Conservation (phyloP, 2,329 filamentous ascomycete species). For the Fusarium sterilihyphosum region DNA sequence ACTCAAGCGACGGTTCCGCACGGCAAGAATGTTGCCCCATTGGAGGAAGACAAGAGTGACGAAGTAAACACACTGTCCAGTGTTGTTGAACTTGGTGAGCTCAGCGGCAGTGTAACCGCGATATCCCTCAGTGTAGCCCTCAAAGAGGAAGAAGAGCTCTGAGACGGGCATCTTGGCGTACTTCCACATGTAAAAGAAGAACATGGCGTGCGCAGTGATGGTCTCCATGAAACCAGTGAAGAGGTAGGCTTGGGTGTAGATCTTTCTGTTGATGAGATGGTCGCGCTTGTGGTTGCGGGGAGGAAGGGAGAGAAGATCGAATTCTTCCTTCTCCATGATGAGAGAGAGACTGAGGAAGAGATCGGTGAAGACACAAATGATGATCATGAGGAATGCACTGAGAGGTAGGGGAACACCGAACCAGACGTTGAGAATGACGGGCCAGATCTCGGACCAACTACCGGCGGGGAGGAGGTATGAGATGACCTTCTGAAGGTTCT, state of each 20-base stretch:
- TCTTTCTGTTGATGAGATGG: conserved; percentile 62
- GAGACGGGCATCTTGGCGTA: conserved; percentile 58
- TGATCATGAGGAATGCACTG: conserved; percentile 66
- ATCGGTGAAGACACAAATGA: conserved; percentile 66
- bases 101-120: conserved; percentile 58
- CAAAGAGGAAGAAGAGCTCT: conserved; percentile 61
- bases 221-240: conserved; percentile 64
- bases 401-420: conserved; percentile 63
- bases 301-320: conserved; percentile 60
- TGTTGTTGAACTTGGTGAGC: conserved; percentile 59
- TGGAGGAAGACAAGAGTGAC: conserved; percentile 64
- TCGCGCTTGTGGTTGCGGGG: conserved; percentile 61
- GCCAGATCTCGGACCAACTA: conserved; percentile 67
- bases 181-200: conserved; percentile 62
- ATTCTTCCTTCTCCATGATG: conserved; percentile 66
- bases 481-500: conserved; percentile 55
- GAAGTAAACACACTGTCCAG: conserved; percentile 64
- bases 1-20: conserved; percentile 62
- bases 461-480: conserved; percentile 61
- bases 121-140: conserved; percentile 59
- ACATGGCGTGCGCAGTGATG: conserved; percentile 61
- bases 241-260: conserved; percentile 62
- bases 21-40: conserved; percentile 62
- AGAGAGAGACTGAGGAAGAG: conserved; percentile 61
- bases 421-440: conserved; percentile 65